Evolutionary conservation across 495 filamentous ascomycete species (phyloP), one percentile per base, ranked within the genome.

Genomic region (Penicillium daleae): DNA sequence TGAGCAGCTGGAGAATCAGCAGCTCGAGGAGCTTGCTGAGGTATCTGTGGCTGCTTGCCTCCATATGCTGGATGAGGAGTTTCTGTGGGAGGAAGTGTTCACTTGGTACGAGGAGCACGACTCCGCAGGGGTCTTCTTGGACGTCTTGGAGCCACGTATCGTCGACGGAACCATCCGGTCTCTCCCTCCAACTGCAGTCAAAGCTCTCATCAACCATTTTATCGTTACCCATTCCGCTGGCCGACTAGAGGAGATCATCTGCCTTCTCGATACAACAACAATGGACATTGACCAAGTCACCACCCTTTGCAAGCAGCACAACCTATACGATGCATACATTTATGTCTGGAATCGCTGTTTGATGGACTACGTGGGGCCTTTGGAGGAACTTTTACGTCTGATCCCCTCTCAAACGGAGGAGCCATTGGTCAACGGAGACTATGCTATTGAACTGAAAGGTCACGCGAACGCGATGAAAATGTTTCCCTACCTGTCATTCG

Each of bases 311-410:
- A 95, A 93, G 67, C 87, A 92, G 63, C 86, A 97, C 67, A 85
- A 89, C 56, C 86, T 99, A 6, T 98, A 96, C 67, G 96, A 99
- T 78, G 95, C 96, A 12, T 86, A 97, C 66, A 91, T 97, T 53
- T 98, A 98, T 74, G 91, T 98, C 60, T 99, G 95, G 94, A 97
- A 95, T 56, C 89, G 91, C 72, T 92, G 90, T 35, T 75, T 99
- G 27, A 79, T 78, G 65, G 95, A 99, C 75, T 96, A 94, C 66
- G 89, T 97, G 57, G 93, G 94, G 0, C 94, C 94, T 17, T 77
- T 98, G 39, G 86, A 92, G 68, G 92, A 97, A 63, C 84, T 99
- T 13, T 74, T 99, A 46, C 73, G 83, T n/a, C 76, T 96, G 4
- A 80, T 96, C n/a, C 75, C 76, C n/a, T 59, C 71, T 4, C 62